A percentile compares a stretch with the other conserved stretches of the same genome.
phyloP scores from a whole-genome alignment of 441 rosid species.

The Macaranga tanarius region DNA sequence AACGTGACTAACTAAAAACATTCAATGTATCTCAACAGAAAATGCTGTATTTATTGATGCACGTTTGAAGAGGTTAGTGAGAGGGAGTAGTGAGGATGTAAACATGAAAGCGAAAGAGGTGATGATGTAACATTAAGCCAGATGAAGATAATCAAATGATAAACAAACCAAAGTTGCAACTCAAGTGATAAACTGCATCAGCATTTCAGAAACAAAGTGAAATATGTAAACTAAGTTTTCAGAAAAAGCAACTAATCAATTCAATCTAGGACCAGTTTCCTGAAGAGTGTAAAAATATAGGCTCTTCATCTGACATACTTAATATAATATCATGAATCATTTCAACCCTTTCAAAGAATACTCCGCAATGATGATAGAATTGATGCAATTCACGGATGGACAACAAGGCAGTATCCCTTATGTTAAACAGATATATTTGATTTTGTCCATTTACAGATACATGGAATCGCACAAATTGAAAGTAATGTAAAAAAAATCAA shows the following conservation, averaged over 20 bases:
- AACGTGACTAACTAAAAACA: not conserved
- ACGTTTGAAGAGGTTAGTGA: not conserved
- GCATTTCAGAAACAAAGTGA: not conserved
- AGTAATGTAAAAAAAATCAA: not conserved
- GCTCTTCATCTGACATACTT: not conserved
- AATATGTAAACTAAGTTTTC: not conserved
- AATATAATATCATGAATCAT: too few species aligned
- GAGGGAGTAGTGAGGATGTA: not conserved
- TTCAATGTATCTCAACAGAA: not conserved
- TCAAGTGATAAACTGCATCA: not conserved
- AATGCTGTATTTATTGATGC: not conserved
- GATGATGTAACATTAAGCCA: not conserved
- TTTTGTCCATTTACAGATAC: too few species aligned
- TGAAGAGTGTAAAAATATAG: not conserved
- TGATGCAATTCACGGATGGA: too few species aligned
- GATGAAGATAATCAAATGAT: not conserved
- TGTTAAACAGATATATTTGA: not conserved
- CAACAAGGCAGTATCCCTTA: too few species aligned
- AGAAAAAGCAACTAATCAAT: not conserved
- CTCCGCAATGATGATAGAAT: not conserved
- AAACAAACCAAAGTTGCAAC: not conserved
- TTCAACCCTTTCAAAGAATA: not conserved
- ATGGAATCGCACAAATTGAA: not conserved
- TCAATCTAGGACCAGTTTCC: not conserved
- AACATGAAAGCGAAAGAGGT: not conserved